Evolutionary conservation across 805 yeast species (phyloP), one percentile per base, ranked within the genome.

Genomic region (Wickerhamomyces queroliae): DNA sequence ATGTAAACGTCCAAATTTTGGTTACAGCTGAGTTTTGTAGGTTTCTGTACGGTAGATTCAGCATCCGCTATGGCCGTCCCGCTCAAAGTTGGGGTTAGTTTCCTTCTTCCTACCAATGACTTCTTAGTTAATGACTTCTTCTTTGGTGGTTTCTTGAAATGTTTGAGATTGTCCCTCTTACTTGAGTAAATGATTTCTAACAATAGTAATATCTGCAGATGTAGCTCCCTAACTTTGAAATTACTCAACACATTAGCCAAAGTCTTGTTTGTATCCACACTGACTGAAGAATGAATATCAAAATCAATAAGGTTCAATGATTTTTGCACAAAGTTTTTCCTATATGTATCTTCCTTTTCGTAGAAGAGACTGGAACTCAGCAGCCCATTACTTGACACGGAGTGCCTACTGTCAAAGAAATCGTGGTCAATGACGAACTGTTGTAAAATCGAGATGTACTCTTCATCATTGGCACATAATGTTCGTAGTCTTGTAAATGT

Each of bases 151-250:
- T 35, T 40, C 29, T 39, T 59, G 49, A 66, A 58, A 50, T 59
- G 67, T 16, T 45, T 58, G 20, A 43, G 52, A 52, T 62, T 72
- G 38, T 68, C 69, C 7, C 66, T 43, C 5, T 53, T 55, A 41
- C 62, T 52, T 10, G 59, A 35, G 18, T 54, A 45, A 3, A 77
- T 53, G 4, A 74, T 40, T 46, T 78, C 83, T 30, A 78, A 47
- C 2, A 73, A 44, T 1, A 76, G 43, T 2, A 78, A 47, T 0
- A 76, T 59, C 49, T 78, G 83, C 24, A 78, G 50, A 44, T 76
- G 80, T 1, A 79, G 72, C 45, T 78, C 83, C 26, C 82, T 58
- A 2, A 72, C 61, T 45, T 76, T 78, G 42, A 77, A 58, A 28
- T 68, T 65, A 28, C 61, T 53, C 3, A 64, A 50, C 1, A 71